Evolutionary conservation across 768 basidiomycete genomes (phyloP).

Genomic region (Termitomyces sp.): DNA sequence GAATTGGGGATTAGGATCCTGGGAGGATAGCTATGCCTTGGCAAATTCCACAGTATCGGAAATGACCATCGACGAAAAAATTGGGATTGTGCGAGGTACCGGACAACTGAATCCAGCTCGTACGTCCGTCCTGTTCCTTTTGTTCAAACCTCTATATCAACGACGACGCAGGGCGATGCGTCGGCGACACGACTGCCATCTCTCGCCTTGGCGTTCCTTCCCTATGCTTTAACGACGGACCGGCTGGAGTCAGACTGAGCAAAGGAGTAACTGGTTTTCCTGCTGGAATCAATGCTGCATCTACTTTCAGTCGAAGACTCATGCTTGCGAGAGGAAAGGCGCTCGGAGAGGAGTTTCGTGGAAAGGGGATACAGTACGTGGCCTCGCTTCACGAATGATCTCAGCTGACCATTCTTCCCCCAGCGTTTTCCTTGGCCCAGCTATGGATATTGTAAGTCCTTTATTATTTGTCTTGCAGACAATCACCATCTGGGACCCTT

Average conservation of each 20-base stretch:
- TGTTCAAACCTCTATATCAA: background rate
- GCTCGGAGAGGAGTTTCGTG: constrained; percentile 62
- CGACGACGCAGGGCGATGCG: constrained; percentile 35
- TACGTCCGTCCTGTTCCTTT: constrained; percentile 15
- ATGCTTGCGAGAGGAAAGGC: constrained; percentile 62
- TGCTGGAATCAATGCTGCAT: constrained; percentile 50
- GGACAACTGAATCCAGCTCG: constrained; percentile 38
- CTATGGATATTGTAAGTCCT: constrained; percentile 45
- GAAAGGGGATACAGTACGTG: constrained; percentile 54
- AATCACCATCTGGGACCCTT: background rate
- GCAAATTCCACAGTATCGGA: constrained; percentile 31
- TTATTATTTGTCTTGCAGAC: background rate
- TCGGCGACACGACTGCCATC: constrained; percentile 41
- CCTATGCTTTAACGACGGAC: constrained; percentile 46
- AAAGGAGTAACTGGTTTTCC: constrained; percentile 51
- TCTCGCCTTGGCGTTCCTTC: constrained; percentile 39
- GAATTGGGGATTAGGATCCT: no score
- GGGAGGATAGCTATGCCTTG: constrained; percentile 39
- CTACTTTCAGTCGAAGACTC: constrained; percentile 54
- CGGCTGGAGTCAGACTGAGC: constrained; percentile 39
- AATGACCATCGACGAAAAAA: constrained; percentile 44
- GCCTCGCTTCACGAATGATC: no score
- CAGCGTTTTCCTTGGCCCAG: constrained; percentile 48
- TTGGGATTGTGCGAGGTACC: constrained; percentile 41
- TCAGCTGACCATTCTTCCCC: background rate